Conservation (phyloP, 225 moss, liverwort and hornwort species). For the Pseudisothecium myosuroides region DNA sequence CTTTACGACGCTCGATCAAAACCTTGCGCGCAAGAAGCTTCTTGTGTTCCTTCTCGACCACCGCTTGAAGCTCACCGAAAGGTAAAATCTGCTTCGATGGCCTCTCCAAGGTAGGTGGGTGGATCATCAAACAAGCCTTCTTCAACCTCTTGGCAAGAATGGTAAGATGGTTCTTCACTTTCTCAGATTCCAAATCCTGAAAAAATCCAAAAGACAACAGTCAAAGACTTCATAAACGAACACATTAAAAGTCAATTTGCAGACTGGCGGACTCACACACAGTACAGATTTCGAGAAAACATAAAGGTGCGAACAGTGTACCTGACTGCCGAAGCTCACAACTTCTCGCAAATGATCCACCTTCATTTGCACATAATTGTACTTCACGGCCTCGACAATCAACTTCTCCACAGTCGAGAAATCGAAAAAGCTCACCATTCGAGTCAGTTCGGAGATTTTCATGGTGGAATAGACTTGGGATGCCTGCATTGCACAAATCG, state of each 20-base stretch:
- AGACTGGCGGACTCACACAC: neutral
- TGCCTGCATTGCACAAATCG: constrained; percentile 16
- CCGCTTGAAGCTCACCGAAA: constrained; percentile 59
- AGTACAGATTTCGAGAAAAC: neutral
- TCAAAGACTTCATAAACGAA: neutral
- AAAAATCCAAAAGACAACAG: neutral
- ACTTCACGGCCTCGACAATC: constrained; percentile 95
- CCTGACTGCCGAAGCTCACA: constrained; percentile 83
- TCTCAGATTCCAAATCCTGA: constrained; percentile 94
- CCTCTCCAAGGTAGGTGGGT: constrained; percentile 38
- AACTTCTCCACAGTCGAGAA: constrained; percentile 81
- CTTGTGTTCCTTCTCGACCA: constrained; percentile 96
- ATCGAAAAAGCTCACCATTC: constrained; percentile 88
- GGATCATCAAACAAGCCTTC: constrained; percentile 73
- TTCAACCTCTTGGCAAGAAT: constrained; percentile 81
- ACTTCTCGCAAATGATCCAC: constrained; percentile 80
- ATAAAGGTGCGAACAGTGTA: neutral
- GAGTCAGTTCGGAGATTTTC: constrained; percentile 64
- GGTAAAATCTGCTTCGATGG: constrained; percentile 44
- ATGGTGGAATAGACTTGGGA: constrained; percentile 94
- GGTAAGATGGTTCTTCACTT: constrained; percentile 87
- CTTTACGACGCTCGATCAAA: constrained; percentile 94
- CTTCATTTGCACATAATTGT: constrained; percentile 86
- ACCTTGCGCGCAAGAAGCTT: constrained; percentile 96
- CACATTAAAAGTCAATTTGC: neutral